Conservation (phyloP, 2,329 filamentous ascomycete species). For the Fusarium sp. region DNA sequence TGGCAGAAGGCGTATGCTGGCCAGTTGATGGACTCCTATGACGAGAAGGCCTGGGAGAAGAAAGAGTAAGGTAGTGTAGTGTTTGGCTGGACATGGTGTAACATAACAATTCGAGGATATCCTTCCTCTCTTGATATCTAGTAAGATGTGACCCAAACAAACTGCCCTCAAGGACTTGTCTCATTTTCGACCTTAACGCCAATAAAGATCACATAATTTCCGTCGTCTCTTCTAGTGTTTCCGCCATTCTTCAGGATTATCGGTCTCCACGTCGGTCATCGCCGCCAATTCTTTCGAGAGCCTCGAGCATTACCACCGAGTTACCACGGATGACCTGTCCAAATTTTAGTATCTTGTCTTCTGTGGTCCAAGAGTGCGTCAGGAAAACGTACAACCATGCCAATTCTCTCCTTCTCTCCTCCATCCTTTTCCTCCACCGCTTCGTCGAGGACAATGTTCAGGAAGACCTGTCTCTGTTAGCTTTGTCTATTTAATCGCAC, state of each 20-base stretch:
- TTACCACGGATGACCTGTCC: slow-evolving; percentile 91
- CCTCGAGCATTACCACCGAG: slow-evolving; percentile 98
- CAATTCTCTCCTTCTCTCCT: slow-evolving; percentile 88
- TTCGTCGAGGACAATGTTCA: slow-evolving; percentile 98
- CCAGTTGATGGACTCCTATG: slow-evolving; percentile 61
- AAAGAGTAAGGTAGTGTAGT: slow-evolving; percentile 38
- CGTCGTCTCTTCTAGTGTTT: slow-evolving; percentile 18
- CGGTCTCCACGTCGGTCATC: slow-evolving; percentile 60
- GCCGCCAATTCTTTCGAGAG: slow-evolving; percentile 73
- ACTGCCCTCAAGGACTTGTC: slow-evolving; percentile 33
- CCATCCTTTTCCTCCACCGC: slow-evolving; percentile 94
- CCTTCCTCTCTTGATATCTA: slow-evolving; percentile 47
- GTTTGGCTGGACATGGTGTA: slow-evolving; percentile 19
- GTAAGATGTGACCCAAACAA: slow-evolving; percentile 40
- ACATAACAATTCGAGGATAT: slow-evolving; percentile 30
- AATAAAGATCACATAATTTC: slow-evolving; percentile 42
- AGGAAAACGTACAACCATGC: slow-evolving; percentile 81
- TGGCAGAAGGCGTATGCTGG: slow-evolving; percentile 63
- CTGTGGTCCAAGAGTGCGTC: neutral
- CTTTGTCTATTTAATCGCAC: neutral
- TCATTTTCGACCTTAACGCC: slow-evolving; percentile 52
- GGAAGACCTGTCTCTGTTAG: slow-evolving; percentile 76
- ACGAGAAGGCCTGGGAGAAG: slow-evolving; percentile 53
- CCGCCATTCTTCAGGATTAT: slow-evolving; percentile 14
- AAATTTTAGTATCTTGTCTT: slow-evolving; percentile 39